These are phyloP conservation scores for Lepraria neglecta DNA, from an alignment of 495 filamentous ascomycete species.

Conservation along the genomic window DNA sequence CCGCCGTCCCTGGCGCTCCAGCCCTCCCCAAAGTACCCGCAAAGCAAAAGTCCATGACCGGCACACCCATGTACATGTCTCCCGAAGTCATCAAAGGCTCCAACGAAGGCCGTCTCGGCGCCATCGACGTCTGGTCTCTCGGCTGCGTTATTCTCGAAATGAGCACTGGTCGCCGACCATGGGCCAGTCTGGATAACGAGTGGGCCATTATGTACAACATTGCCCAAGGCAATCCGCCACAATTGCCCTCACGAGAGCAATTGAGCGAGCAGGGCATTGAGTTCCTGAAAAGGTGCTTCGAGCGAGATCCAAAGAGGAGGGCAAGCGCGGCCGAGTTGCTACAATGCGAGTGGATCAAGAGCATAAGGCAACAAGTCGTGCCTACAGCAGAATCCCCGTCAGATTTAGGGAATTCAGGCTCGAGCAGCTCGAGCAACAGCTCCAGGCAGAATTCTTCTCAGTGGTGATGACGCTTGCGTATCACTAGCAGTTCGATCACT, in stretches of 20 bases:
- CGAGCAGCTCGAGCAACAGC: conserved; percentile 9
- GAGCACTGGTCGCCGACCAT: conserved; percentile 90
- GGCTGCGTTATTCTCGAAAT: conserved; percentile 97
- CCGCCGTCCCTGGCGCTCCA: conserved; percentile 41
- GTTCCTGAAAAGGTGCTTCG: conserved; percentile 82
- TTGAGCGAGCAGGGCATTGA: conserved; percentile 78
- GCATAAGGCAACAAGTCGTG: conserved; percentile 54
- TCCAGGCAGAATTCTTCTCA: conserved; percentile 18
- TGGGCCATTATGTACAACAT: conserved; percentile 99
- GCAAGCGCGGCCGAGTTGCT: conserved; percentile 82
- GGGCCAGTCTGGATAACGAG: conserved; percentile 97
- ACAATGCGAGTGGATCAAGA: conserved; percentile 92
- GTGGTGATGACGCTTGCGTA: conserved; percentile 2
- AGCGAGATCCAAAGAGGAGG: conserved; percentile 71
- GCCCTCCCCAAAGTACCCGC: conserved; percentile 44
- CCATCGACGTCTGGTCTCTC: conserved; percentile 96
- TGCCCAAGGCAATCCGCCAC: conserved; percentile 86
- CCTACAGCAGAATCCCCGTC: conserved; percentile 20
- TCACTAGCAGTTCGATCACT: no score
- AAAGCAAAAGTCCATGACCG: conserved; percentile 82
- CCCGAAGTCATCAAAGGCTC: conserved; percentile 94
- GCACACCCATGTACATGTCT: conserved; percentile 99
- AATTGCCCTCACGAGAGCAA: conserved; percentile 74
- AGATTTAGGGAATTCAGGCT: conserved; percentile 30
- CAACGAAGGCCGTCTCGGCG: conserved; percentile 63